Percentiles rank a stretch among this genome's conserved stretches.
phyloP scores from a whole-genome alignment of 2,329 filamentous ascomycete species.

The Colletotrichum camelliae region DNA sequence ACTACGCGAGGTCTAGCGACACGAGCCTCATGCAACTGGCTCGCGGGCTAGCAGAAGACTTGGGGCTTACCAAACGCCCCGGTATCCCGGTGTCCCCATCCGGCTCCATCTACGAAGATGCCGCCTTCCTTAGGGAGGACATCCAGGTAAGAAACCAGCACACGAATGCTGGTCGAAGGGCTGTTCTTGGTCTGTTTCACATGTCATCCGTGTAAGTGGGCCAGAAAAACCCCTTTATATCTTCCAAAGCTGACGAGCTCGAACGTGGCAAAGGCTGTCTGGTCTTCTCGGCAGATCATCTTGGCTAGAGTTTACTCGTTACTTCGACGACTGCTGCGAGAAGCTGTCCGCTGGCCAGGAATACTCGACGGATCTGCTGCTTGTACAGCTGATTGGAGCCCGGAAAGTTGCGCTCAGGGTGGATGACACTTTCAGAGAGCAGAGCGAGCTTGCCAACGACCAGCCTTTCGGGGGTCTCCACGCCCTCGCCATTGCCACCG shows the following conservation, averaged over 20 bases:
- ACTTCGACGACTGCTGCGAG: neutral
- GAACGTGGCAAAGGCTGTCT: too few relatives aligned
- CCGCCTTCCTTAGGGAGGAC: rapidly evolving
- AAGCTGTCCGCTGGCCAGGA: neutral
- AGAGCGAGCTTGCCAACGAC: neutral
- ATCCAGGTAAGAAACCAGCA: too few relatives aligned
- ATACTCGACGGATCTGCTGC: neutral
- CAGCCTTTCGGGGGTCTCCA: neutral
- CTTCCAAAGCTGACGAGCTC: too few relatives aligned
- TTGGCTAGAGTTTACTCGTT: neutral
- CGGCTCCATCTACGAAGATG: too few relatives aligned
- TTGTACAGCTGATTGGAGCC: neutral
- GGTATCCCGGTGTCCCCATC: rapidly evolving
- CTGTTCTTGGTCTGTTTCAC: too few relatives aligned
- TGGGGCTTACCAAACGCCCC: too few relatives aligned
- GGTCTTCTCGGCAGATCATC: neutral
- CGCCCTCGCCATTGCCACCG: neutral
- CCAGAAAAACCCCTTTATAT: too few relatives aligned
- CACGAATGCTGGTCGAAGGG: too few relatives aligned
- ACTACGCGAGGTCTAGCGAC: too few relatives aligned
- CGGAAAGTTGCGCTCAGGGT: neutral
- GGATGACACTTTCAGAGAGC: rapidly evolving
- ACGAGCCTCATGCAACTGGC: too few relatives aligned
- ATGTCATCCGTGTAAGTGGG: too few relatives aligned
- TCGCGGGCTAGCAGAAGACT: too few relatives aligned